Evolutionary conservation across 1,284 basidiomycete species (phyloP), one percentile per base, ranked within the genome.

Genomic region (Boletus sp.): DNA sequence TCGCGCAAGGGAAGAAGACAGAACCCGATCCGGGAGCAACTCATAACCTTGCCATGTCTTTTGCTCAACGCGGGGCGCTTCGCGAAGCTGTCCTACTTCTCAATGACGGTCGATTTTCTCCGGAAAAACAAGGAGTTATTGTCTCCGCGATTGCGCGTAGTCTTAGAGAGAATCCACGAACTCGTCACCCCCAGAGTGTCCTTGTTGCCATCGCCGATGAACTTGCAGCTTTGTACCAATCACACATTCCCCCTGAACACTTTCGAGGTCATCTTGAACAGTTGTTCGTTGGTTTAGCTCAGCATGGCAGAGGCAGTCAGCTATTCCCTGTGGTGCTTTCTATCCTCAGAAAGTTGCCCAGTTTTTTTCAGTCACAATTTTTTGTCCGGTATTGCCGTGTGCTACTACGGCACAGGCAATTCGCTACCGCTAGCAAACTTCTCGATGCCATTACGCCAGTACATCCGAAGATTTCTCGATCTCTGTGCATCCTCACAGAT

Each of bases 221-320:
- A 51, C 57, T 74, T 20, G 43, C 43, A 29, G 53, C 36, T 3
- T 42, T 70, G 42, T 74, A 73, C 41, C 22, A 16, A 22, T 70
- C 53, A 4, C 60, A 51, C 9, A 33, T 48, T 31, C 72, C 70
- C 1, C 65, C 71, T 15, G 52, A 52, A 37, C 61, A 71, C 37
- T 70, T 74, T 61, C 69, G 63, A 41, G 59, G 67, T 24, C 68
- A 67, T 45, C 61, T 71, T 24, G 68, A 73, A 37, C 61, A 60
- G 13, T 50, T 74, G 6, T 50, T 74, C 50, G 36, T 66, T 43
- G 9, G 43, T 51, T 51, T 71, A 51, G 62, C 71, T 16, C 61
- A 31, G 31, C 49, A 57, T 15, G 65, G 63, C 20, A 61, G 59
- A 49, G 70, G 65, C 24, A 49, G 33, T 1, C 65, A 60, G 42